These are phyloP conservation scores for Entophlyctis luteolus DNA, from an alignment of 192 early-diverging fungal genomes.

Conservation along the genomic window DNA sequence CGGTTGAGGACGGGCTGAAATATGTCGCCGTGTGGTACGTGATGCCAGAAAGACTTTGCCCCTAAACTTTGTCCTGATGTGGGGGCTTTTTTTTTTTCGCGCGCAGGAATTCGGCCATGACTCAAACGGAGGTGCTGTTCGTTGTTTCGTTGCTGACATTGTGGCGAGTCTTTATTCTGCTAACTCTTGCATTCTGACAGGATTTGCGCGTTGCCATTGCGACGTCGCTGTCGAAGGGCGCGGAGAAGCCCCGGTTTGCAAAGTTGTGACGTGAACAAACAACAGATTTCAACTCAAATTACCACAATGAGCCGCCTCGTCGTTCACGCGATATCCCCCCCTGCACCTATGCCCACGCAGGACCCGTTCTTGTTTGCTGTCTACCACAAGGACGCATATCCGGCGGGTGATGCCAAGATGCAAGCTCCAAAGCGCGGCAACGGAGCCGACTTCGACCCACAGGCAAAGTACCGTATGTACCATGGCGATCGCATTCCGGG, in stretches of 20 bases:
- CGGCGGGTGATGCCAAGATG: slow-evolving; percentile 28
- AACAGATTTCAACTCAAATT: too few relatives aligned
- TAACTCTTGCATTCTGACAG: too few relatives aligned
- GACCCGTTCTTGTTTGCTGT: slow-evolving; percentile 37
- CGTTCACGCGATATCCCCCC: neutral
- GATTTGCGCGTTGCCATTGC: too few relatives aligned
- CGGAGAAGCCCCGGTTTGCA: too few relatives aligned
- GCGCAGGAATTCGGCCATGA: too few relatives aligned
- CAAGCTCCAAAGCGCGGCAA: slow-evolving; percentile 26
- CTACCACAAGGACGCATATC: slow-evolving; percentile 35
- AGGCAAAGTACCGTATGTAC: slow-evolving; percentile 4
- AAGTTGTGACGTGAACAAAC: too few relatives aligned
- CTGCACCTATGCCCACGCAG: neutral
- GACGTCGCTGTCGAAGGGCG: too few relatives aligned
- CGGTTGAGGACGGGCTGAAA: slow-evolving; percentile 78
- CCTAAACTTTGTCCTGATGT: slow-evolving; percentile 46
- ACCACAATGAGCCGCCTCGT: neutral
- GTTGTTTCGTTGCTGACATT: too few relatives aligned
- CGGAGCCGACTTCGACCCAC: slow-evolving; percentile 24
- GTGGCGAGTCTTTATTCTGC: too few relatives aligned
- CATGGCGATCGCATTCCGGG: slow-evolving; percentile 13
- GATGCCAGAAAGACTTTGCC: too few relatives aligned
- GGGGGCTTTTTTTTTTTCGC: neutral
- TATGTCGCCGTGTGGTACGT: slow-evolving; percentile 78
- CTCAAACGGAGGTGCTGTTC: too few relatives aligned